Percentiles rank a stretch among this genome's conserved stretches.
Evolutionary conservation across 108 stramenopile species (phyloP).

Genomic region (Epithemia pelagica): DNA sequence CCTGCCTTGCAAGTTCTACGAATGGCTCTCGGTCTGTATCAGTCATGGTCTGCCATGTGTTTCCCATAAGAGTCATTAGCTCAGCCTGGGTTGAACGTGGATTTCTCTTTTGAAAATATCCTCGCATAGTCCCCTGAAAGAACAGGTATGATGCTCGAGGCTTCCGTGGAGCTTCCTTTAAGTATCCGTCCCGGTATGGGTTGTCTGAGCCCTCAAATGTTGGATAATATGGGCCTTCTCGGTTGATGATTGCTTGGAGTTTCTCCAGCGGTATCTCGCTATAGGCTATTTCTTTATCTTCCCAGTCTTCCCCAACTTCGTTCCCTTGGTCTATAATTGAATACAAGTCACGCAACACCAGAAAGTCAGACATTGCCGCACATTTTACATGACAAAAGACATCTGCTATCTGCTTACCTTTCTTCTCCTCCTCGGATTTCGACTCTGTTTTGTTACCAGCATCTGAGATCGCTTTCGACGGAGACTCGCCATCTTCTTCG

Average conservation of each 20-base stretch:
- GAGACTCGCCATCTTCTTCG: neutral
- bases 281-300: conserved; percentile 55
- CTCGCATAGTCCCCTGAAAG: conserved; percentile 69
- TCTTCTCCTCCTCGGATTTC: conserved; percentile 18
- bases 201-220: conserved; percentile 68
- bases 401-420: conserved; percentile 14
- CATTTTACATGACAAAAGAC: too few species aligned
- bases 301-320: conserved; percentile 16
- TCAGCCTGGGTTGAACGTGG: conserved; percentile 52
- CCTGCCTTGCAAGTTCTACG: conserved; percentile 66
- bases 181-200: conserved; percentile 82
- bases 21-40: conserved; percentile 70
- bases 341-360: neutral
- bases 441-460: conserved; percentile 23
- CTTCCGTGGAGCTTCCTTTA: conserved; percentile 82
- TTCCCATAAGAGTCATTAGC: conserved; percentile 71
- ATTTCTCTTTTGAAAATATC: conserved; percentile 56
- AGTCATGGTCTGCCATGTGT: conserved; percentile 58
- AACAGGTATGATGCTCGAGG: conserved; percentile 79
- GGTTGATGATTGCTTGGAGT: conserved; percentile 39
- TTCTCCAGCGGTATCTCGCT: conserved; percentile 45
- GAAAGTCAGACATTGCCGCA: too few species aligned
- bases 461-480: neutral
- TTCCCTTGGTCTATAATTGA: neutral
- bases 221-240: conserved; percentile 71